These are phyloP conservation scores for Fusarium fujikuroi DNA, from an alignment of 2,329 filamentous ascomycete species.

Conservation along the genomic window DNA sequence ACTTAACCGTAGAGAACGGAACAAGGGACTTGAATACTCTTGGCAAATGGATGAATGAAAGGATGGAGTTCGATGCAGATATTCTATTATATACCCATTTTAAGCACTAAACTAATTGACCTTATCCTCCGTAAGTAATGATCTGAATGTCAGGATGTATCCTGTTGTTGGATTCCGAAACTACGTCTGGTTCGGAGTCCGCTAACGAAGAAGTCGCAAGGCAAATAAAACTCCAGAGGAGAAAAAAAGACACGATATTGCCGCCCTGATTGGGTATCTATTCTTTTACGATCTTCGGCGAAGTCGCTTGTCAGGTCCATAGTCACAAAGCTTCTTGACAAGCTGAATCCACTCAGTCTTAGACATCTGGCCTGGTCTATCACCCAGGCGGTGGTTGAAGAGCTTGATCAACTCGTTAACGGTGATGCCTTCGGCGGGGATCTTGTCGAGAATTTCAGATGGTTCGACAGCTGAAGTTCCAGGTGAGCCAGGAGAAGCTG, in stretches of 20 bases:
- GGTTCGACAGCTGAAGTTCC: conserved; percentile 54
- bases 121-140: neutral
- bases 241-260: neutral
- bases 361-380: conserved; percentile 61
- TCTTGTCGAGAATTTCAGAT: conserved; percentile 64
- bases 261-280: conserved; percentile 3
- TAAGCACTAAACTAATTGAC: conserved; percentile 12
- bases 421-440: conserved; percentile 65
- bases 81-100: conserved; percentile 42
- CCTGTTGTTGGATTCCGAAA: neutral
- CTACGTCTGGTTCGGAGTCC: neutral
- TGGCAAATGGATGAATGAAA: conserved; percentile 95
- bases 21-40: conserved; percentile 84
- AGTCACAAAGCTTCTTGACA: conserved; percentile 66
- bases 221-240: conserved; percentile 7
- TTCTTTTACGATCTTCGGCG: conserved; percentile 51
- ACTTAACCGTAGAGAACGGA: conserved; percentile 79
- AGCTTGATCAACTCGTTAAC: conserved; percentile 64
- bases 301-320: conserved; percentile 65
- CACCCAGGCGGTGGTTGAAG: conserved; percentile 65
- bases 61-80: conserved; percentile 7
- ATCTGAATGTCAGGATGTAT: neutral
- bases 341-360: conserved; percentile 68
- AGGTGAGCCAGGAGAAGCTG: conserved; percentile 51
- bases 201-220: neutral